phyloP scores from a whole-genome alignment of 441 rosid genomes.

The Mallotus repandus region DNA sequence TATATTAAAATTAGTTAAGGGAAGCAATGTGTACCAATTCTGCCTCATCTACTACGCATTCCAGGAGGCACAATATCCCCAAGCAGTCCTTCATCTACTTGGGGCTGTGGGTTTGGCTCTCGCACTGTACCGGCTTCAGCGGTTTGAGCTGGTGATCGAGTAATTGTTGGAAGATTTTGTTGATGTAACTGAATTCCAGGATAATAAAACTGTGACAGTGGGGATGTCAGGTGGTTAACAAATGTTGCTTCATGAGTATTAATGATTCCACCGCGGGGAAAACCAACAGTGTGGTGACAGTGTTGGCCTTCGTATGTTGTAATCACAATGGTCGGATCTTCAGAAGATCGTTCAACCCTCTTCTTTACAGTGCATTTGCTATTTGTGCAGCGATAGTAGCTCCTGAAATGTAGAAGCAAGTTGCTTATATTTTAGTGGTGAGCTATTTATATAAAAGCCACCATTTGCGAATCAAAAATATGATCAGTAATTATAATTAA shows the following conservation, averaged over 20 bases:
- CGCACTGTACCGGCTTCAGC: conserved; percentile 19
- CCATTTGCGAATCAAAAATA: too few relatives aligned
- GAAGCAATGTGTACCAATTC: conserved; percentile 26
- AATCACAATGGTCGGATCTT: conserved; percentile 72
- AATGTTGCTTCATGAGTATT: conserved; percentile 50
- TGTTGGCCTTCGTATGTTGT: conserved; percentile 98
- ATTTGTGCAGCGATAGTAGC: conserved; percentile 95
- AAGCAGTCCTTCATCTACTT: conserved; percentile 70
- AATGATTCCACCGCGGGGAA: conserved; percentile 70
- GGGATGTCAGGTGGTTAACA: conserved; percentile 41
- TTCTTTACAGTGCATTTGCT: conserved; percentile 89
- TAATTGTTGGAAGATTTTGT: conserved; percentile 33
- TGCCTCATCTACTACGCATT: conserved; percentile 50
- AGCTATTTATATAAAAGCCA: too few relatives aligned
- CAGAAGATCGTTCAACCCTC: conserved; percentile 89
- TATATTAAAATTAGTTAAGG: neutral
- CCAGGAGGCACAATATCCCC: conserved; percentile 83
- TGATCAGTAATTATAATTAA: too few relatives aligned
- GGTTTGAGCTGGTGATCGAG: conserved; percentile 24
- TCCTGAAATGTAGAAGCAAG: conserved; percentile 40
- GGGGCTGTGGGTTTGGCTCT: conserved; percentile 19
- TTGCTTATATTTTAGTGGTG: neutral
- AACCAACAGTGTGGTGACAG: conserved; percentile 78
- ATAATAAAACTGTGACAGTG: conserved; percentile 46
- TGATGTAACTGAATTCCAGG: conserved; percentile 38